phyloP scores from a whole-genome alignment of 1,139 yeast genomes.

The Magnusiomyces starmeri region DNA sequence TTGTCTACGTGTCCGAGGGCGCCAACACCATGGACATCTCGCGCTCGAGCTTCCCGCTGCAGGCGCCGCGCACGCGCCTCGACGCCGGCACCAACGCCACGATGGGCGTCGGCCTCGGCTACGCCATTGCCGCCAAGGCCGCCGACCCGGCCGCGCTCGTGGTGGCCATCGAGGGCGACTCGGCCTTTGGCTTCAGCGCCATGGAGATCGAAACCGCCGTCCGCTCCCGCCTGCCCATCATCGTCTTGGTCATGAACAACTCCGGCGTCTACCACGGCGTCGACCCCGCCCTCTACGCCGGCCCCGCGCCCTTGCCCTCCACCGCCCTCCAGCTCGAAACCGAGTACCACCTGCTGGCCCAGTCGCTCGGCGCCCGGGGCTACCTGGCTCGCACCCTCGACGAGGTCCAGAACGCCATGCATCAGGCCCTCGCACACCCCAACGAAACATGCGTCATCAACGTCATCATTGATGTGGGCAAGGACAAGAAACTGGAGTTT shows the following conservation, averaged over 20 bases:
- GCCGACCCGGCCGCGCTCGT: slow-evolving; percentile 42
- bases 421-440: slow-evolving; percentile 34
- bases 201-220: slow-evolving; percentile 60
- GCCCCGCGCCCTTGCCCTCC: slow-evolving; percentile 39
- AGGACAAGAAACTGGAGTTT: slow-evolving; percentile 46
- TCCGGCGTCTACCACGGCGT: slow-evolving; percentile 62
- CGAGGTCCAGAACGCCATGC: slow-evolving; percentile 38
- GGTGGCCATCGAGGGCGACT: slow-evolving; percentile 60
- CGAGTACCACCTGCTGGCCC: slow-evolving; percentile 47
- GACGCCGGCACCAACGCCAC: slow-evolving; percentile 71
- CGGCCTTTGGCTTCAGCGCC: slow-evolving; percentile 64
- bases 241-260: slow-evolving; percentile 58
- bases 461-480: slow-evolving; percentile 51
- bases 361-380: slow-evolving; percentile 51
- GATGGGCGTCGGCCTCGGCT: slow-evolving; percentile 64
- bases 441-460: slow-evolving; percentile 43
- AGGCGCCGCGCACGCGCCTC: slow-evolving; percentile 45
- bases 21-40: slow-evolving; percentile 68
- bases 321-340: slow-evolving; percentile 52
- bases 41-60: slow-evolving; percentile 49
- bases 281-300: slow-evolving; percentile 32
- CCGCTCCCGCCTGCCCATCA: slow-evolving; percentile 44
- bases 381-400: slow-evolving; percentile 38
- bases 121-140: slow-evolving; percentile 53
- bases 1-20: slow-evolving; percentile 51